Percentiles rank a stretch among this genome's conserved stretches.
These are phyloP conservation scores for Fomitopsis betulina DNA, from an alignment of 1,284 basidiomycete species.

Conservation along the genomic window DNA sequence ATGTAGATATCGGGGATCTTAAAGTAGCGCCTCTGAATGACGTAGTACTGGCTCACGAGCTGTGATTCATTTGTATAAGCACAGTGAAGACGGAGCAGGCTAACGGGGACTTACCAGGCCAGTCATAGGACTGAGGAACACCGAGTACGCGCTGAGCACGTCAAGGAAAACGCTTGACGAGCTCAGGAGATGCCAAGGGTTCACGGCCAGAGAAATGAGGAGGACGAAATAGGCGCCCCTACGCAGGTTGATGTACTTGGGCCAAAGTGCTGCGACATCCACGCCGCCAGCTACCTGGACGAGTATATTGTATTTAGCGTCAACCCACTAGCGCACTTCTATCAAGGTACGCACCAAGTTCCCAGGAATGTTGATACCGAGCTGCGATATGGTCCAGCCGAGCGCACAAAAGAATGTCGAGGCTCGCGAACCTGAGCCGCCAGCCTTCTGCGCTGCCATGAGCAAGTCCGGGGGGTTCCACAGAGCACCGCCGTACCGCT, in stretches of 20 bases:
- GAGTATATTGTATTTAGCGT: too few relatives aligned
- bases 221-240: slow-evolving; percentile 17
- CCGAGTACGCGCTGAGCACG: slow-evolving; percentile 16
- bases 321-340: too few relatives aligned
- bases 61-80: neutral
- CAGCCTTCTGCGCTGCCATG: slow-evolving; percentile 12
- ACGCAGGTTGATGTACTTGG: slow-evolving; percentile 18
- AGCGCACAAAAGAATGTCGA: slow-evolving; percentile 19
- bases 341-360: slow-evolving; percentile 7
- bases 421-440: slow-evolving; percentile 15
- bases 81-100: neutral
- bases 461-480: slow-evolving; percentile 19
- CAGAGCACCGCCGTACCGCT: slow-evolving; percentile 12
- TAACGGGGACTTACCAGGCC: slow-evolving; percentile 3
- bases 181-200: slow-evolving; percentile 19
- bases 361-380: slow-evolving; percentile 19
- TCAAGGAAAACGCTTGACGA: slow-evolving; percentile 17
- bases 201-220: slow-evolving; percentile 14
- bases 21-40: slow-evolving; percentile 13
- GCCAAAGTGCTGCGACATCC: slow-evolving; percentile 16
- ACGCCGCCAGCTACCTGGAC: slow-evolving; percentile 14
- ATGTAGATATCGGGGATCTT: slow-evolving; percentile 18
- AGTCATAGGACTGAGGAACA: slow-evolving; percentile 19
- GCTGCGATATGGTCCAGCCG: slow-evolving; percentile 17
- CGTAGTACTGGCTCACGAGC: slow-evolving; percentile 18